Base-by-base conservation (phyloP, 2,329 filamentous ascomycete species). In the Plectosphaerella cucumerina region DNA sequence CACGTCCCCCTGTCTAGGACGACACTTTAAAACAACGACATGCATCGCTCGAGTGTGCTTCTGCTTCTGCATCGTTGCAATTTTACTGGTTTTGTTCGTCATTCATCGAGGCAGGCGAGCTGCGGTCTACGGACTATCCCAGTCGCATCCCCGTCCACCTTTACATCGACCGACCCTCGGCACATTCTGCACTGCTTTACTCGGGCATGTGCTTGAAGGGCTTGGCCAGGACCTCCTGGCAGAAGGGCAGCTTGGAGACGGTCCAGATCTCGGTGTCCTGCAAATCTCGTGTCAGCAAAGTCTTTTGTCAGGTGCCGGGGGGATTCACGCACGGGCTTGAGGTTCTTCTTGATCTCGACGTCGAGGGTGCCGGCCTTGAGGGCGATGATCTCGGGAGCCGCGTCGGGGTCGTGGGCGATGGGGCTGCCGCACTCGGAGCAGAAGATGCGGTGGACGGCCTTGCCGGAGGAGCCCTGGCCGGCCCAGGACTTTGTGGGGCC, bases 211-310 rank as follows among this genome's bases (percentile, higher is more conserved):
- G 70, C 61, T 77, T 65, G 65, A 86, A 86, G 3, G 82, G 74
- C 65, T 86, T 80, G 47, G 72, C 80, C 55, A 87, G 73, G 58
- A 78, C 69, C 74, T 87, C 84, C 72, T 81, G 74, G 73, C 84
- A 85, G 73, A 87, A 87, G 15, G 84, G 84, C 57, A 87, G 76
- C 77, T 87, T 87, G 71, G 80, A 67, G 56, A 74, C 78, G 47
- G 82, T 85, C 84, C 84, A 87, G 70, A 87, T 87, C 71, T 87
- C 84, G 58, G 81, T 84, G 59, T 84, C 77, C 77, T 82, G 22
- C 21, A n/a, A 18, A 18, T 12, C 12, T 10, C 20, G 17, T 20
- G 39, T 44, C 18, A 17, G 23, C n/a, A n/a, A n/a, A n/a, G n/a
- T n/a, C 11, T 42, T 20, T 31, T 8, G 26, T 10, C 26, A 4